Evolutionary conservation across 805 yeast species (phyloP), one percentile per base, ranked within the genome.

Genomic region (Zygotorulaspora sp.): DNA sequence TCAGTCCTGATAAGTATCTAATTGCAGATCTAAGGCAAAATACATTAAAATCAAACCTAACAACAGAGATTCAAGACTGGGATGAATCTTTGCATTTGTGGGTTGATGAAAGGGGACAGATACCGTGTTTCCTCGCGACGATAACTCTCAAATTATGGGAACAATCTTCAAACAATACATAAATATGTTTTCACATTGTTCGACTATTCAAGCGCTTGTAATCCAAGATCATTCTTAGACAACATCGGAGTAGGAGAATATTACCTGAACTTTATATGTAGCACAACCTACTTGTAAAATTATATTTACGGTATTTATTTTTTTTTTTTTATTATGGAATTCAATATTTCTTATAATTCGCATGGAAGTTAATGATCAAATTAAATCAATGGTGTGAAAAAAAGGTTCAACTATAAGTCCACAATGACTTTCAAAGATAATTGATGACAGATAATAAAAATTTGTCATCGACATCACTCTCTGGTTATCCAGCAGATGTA

Each of bases 41-140:
- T 37, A 68, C 80, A 1, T 58, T 80, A 45, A 78, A 77, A 49
- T 75, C 81, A 3, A 61, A 61, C 32, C 35, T 57, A 16, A 48
- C 52, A 8, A 45, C 48, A 3, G 62, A 54, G 19, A 33, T 57
- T 6, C 51, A 51, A 8, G 66, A 66, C 40, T 63, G 68, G 61
- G 74, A 74, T 42, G 71, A 74, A 32, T 66, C 85, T 41, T 70
- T 83, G 11, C 61, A 71, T 7, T 72, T 74, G 41, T 85, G 92
- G 88, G 75, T 83, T 2, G 66, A 68, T 28, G 82, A 82, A 28
- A 74, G 77, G 46, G 73, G 72, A 19, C 86, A 83, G 48, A 74
- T 85, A 11, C 83, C 92, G 0, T 82, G 94, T 46, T 81, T 87
- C 47, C 63, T 87, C 38, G 79, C 89, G 41, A 86, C 89, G 1